A percentile compares a stretch with the other conserved stretches of the same genome.
Evolutionary conservation across 257 asterid genomes (phyloP).

Genomic region (Nyctanthes arbortristis): DNA sequence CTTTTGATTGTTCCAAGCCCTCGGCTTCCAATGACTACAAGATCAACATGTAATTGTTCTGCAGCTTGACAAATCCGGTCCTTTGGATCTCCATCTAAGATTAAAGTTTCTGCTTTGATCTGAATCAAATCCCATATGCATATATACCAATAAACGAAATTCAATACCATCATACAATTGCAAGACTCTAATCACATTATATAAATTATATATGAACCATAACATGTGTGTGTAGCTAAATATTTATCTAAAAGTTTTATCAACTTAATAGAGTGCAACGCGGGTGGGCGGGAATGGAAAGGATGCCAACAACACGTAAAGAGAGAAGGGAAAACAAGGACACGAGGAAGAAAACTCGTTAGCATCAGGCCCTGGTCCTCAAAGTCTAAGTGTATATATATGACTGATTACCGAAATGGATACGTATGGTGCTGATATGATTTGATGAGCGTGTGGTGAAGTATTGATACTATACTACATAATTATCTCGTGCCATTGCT

Average conservation of each 20-base stretch:
- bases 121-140: slow-evolving; percentile 1
- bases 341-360: neutral
- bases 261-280: neutral
- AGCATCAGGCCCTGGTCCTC: too few species aligned
- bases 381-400: too few species aligned
- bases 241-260: neutral
- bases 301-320: neutral
- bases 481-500: too few species aligned
- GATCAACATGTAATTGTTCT: slow-evolving; percentile 60
- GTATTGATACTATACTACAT: too few species aligned
- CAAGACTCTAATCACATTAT: too few species aligned
- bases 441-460: too few species aligned
- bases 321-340: neutral
- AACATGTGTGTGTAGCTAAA: too few species aligned
- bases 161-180: neutral
- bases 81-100: slow-evolving; percentile 76
- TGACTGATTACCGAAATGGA: too few species aligned
- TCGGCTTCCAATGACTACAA: slow-evolving; percentile 73
- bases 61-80: slow-evolving; percentile 64
- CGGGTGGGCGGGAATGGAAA: neutral
- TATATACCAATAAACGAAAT: neutral
- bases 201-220: too few species aligned
- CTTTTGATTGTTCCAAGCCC: slow-evolving; percentile 74
- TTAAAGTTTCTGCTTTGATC: slow-evolving; percentile 67
- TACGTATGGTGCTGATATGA: too few species aligned